Base-by-base conservation (phyloP, 2,329 filamentous ascomycete species). In the Macrophomina tecta region DNA sequence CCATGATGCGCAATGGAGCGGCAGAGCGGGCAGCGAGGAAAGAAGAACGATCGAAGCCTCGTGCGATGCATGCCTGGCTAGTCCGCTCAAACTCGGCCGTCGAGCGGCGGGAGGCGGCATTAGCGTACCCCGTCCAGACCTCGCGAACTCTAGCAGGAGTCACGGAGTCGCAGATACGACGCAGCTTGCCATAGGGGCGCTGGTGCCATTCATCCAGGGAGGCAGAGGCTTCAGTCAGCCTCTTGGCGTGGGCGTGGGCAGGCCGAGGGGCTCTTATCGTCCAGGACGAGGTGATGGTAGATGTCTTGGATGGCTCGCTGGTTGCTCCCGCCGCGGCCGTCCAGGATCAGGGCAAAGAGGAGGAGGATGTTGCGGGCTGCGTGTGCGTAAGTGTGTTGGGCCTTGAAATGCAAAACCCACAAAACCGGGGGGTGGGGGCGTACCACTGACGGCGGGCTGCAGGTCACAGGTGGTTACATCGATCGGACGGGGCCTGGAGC, bases 401-500 rank as follows among this genome's bases (percentile, higher is more conserved):
- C 28, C 36, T 23, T 12, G 49, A 6, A 16, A 32, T 34, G 18
- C 30, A n/a, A n/a, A 28, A 45, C 38, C 4, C 40, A 12, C 48
- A 45, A 34, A 67, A 42, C 79, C 48, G 48, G 18, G 42, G 42
- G 42, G 34, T 2, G 36, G 11, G 34, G 18, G 63, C 64, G 11
- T 71, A 86, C 86, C 85, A 58, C 87, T 77, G 61, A 86, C 78
- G 18, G 79, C 80, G 12, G 81, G 74, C 34, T 86, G 79, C 52
- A 79, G 69, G 72, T 89, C 86, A 72, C 86, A 88, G 66, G 82
- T 86, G 1, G 87, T 89, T 51, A 89, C 76, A 69, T 87, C 85
- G 4, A 87, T 32, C 23, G n/a, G 58, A 42, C 68, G 46, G 36
- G n/a, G 46, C 12, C 28, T 11, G n/a, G n/a, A 14, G 18, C 42